Evolutionary conservation across 176 grass and related monocot species (phyloP), one percentile per base, ranked within the genome.

Genomic region (Phragmites australis): DNA sequence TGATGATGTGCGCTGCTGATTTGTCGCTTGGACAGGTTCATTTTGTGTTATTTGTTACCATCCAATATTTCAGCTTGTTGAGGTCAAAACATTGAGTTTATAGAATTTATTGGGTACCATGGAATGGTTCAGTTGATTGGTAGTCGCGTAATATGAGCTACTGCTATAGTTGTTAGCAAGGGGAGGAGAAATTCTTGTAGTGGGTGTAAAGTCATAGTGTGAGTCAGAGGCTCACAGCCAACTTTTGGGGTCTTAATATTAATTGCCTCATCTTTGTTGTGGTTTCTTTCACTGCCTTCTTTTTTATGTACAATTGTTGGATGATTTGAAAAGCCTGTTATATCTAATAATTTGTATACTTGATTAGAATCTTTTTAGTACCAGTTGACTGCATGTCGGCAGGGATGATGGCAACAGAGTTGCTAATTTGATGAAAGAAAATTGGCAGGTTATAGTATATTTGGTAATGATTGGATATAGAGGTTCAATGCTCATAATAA

Each of bases 391-490:
- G 29, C 49, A 70, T 77, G 54, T 5, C 17, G 71, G 8, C 42
- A 41, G 53, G 54, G 43, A 56, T 68, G 48, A 56, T 68, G 19
- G 8, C 42, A 13, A 10, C 46, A 62, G 12, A 72, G 16, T 39
- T 53, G 43, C 31, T 39, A 60, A 17, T 60, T 76, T 30, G 5
- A 1, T 43, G 9, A 60, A 76, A 16, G 53, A 48, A 54, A 37
- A 70, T 32, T 59, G 21, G 15, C 19, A 45, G 18, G 14, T 81
- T 52, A 18, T 70, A 64, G 32, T 50, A 73, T 71, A 50, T 79
- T 34, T 55, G 13, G 26, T 64, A 80, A 13, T 54, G 41, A 21
- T 80, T 74, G 19, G 9, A 37, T 72, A 72, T 64, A 16, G 34
- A 58, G 13, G 27, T 72, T 52, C 18, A 19, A 50, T 63, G 44